A percentile compares a stretch with the other conserved stretches of the same genome.
phyloP scores from a whole-genome alignment of 805 yeast species.

The Ogataea methanolica region DNA sequence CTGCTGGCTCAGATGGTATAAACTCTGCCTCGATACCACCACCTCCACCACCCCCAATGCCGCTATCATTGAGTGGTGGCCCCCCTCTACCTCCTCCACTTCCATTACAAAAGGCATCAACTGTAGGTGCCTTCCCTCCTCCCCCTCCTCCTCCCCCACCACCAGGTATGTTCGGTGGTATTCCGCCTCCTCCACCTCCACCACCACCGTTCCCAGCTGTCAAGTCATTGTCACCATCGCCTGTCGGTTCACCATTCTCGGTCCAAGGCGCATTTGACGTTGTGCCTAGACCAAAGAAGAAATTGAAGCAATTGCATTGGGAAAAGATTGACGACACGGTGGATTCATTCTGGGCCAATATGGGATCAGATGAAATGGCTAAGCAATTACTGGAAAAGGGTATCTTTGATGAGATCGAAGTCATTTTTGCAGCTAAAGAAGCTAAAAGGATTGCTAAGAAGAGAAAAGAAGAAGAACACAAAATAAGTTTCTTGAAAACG shows the following conservation, averaged over 20 bases:
- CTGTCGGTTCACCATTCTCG: slow-evolving; percentile 21
- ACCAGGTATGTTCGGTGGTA: slow-evolving; percentile 5
- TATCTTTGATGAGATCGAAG: slow-evolving; percentile 77
- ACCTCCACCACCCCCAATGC: slow-evolving; percentile 34
- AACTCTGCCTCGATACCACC: background rate
- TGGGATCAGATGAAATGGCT: slow-evolving; percentile 53
- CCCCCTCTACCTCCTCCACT: slow-evolving; percentile 35
- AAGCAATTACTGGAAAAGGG: slow-evolving; percentile 71
- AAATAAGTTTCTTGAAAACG: slow-evolving; percentile 67
- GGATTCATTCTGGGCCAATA: slow-evolving; percentile 79
- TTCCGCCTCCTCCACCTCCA: slow-evolving; percentile 21
- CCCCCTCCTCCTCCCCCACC: slow-evolving; percentile 26
- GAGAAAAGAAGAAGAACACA: slow-evolving; percentile 45
- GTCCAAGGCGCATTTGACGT: slow-evolving; percentile 37
- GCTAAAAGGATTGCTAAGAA: slow-evolving; percentile 44
- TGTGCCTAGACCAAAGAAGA: slow-evolving; percentile 65
- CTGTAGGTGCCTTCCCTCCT: slow-evolving; percentile 8
- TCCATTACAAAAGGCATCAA: slow-evolving; percentile 21
- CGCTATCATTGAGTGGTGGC: slow-evolving; percentile 6
- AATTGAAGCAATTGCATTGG: slow-evolving; percentile 95
- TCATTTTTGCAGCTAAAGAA: slow-evolving; percentile 81
- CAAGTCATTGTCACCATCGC: slow-evolving; percentile 7
- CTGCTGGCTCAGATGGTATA: slow-evolving; percentile 1
- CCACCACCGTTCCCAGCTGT: slow-evolving; percentile 32
- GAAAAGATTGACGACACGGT: slow-evolving; percentile 83